A percentile compares a stretch with the other conserved stretches of the same genome.
phyloP scores from a whole-genome alignment of 371 early-diverging fungal genomes.

The Catenaria anguillulae region DNA sequence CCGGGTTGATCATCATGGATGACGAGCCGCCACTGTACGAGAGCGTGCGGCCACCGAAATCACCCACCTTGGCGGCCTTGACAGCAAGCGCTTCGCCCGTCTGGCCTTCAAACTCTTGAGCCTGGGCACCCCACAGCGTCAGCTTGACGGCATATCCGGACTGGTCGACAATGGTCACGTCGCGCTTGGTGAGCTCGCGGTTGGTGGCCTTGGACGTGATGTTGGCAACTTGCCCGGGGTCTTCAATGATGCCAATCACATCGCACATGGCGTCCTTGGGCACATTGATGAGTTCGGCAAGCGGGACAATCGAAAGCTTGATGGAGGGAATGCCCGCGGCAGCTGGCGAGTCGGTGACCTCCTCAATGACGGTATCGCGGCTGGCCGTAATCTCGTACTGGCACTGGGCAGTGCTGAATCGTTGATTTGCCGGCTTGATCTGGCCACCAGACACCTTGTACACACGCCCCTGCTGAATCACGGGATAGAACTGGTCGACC shows the following conservation, averaged over 20 bases:
- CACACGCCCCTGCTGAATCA: constrained; percentile 55
- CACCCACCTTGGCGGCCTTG: constrained; percentile 68
- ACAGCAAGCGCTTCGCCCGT: constrained; percentile 55
- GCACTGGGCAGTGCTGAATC: constrained; percentile 62
- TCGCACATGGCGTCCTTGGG: constrained; percentile 56
- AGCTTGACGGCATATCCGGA: constrained; percentile 49
- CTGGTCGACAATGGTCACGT: constrained; percentile 67
- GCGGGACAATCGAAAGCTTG: constrained; percentile 47
- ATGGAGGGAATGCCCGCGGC: constrained; percentile 44
- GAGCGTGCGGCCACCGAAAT: constrained; percentile 68
- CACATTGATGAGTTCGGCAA: constrained; percentile 40
- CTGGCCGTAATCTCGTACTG: constrained; percentile 88
- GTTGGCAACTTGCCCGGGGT: constrained; percentile 39
- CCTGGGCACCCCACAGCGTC: constrained; percentile 82
- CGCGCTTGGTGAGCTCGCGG: constrained; percentile 62
- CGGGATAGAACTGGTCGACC: constrained; percentile 51
- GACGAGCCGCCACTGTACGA: constrained; percentile 38
- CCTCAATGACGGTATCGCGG: constrained; percentile 38
- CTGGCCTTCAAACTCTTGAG: constrained; percentile 41
- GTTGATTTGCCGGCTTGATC: constrained; percentile 72
- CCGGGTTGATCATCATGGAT: constrained; percentile 56
- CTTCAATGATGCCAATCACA: constrained; percentile 63
- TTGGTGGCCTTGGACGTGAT: constrained; percentile 53
- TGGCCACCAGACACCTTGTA: constrained; percentile 72
- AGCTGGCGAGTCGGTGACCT: constrained; percentile 41